Base-by-base conservation (phyloP, 176 grass and related monocot genomes). In the Avena atlantica region DNA sequence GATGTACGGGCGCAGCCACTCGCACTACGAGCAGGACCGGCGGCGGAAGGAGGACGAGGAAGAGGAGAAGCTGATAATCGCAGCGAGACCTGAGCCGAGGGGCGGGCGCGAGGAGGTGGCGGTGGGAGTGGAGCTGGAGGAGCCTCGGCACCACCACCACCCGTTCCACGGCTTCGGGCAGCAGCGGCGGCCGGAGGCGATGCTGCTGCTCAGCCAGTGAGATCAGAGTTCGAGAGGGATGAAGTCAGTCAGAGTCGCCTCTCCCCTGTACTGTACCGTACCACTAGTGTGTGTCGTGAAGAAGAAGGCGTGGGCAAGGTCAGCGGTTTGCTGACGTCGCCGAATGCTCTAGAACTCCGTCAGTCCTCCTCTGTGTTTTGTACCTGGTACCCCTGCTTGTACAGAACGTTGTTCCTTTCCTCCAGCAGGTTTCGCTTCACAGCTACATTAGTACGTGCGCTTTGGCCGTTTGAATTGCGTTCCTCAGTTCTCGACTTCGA, bases 181-280 rank as follows among this genome's bases (percentile, higher is more conserved):
- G 58, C 88, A 91, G 52, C 88, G 76, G 60, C 87, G 25, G 44
- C 77, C 57, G 74, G 84, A 92, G 78, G 84, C 89, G 34, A 80
- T 60, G 85, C 75, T 96, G 70, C 83, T 93, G 21, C 68, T 91
- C 31, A 90, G 90, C 88, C 92, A 90, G 90, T 86, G 86, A 91
- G 2, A 1, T n/a, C 57, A 1, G 10, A 17, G 0, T 6, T 52
- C 10, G 27, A 11, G 24, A 75, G n/a, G n/a, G n/a, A n/a, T n/a
- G n/a, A n/a, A n/a, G n/a, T n/a, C n/a, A n/a, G 9, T 17, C 70
- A 6, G 37, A 40, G 19, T 27, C 37, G 5, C 31, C 0, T n/a
- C 9, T 25, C 25, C 49, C 73, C 21, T 50, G 45, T 27, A 25
- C 71, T 51, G 71, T 69, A 73, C 20, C 8, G 25, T 25, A 15